Conservation (phyloP, 1,284 basidiomycete species). For the Microbotryum lychnidis-dioicae region DNA sequence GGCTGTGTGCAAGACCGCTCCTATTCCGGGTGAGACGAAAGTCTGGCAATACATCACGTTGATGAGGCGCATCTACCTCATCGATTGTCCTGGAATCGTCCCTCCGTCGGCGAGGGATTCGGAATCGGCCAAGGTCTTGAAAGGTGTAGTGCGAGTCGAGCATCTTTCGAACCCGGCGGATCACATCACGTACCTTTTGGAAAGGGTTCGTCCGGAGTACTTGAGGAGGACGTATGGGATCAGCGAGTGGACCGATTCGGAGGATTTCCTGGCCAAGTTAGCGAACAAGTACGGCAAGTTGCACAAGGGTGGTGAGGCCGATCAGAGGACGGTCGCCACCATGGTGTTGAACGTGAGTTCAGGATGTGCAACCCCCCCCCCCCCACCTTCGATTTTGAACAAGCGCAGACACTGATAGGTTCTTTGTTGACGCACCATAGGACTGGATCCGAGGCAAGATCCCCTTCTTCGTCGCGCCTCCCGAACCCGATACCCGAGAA, state of each 20-base stretch:
- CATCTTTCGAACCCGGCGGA: slow-evolving; percentile 88
- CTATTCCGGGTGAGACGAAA: slow-evolving; percentile 97
- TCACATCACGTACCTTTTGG: slow-evolving; percentile 80
- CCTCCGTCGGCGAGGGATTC: slow-evolving; percentile 84
- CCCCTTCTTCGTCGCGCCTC: slow-evolving; percentile 47
- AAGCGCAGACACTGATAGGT: neutral
- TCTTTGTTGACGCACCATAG: slow-evolving; percentile 4
- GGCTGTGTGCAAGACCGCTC: slow-evolving; percentile 95
- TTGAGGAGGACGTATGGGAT: slow-evolving; percentile 83
- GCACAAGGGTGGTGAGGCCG: slow-evolving; percentile 89
- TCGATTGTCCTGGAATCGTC: slow-evolving; percentile 98
- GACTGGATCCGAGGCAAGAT: slow-evolving; percentile 98
- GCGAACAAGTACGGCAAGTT: slow-evolving; percentile 87
- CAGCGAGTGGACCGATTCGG: slow-evolving; percentile 54
- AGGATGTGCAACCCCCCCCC: too few relatives aligned
- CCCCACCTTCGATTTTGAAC: neutral
- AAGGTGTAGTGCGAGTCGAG: slow-evolving; percentile 95
- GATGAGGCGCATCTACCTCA: slow-evolving; percentile 92
- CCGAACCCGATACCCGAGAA: slow-evolving; percentile 39
- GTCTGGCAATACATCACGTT: slow-evolving; percentile 99
- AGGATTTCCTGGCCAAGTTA: slow-evolving; percentile 73
- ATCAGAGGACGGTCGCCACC: slow-evolving; percentile 85
- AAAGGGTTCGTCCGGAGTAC: slow-evolving; percentile 85
- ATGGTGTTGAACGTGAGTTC: slow-evolving; percentile 64
- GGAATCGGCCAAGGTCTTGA: slow-evolving; percentile 86